Evolutionary conservation across 2,329 filamentous ascomycete species (phyloP).

Genomic region (Hypomyces rosellus): DNA sequence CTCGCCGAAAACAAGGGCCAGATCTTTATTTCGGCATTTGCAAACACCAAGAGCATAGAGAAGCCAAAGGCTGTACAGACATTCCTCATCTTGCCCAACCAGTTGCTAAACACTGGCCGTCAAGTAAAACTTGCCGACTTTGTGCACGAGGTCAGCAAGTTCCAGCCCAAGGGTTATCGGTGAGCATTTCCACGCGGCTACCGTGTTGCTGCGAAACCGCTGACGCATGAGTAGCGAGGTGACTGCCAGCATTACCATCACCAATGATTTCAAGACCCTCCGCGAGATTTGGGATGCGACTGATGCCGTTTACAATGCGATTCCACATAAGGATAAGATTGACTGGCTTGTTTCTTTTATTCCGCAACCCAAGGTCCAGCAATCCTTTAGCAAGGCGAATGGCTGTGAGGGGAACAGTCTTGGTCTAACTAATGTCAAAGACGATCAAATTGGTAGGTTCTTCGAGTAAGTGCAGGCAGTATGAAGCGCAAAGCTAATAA

Average conservation of each 20-base stretch:
- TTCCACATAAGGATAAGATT: constrained; percentile 10
- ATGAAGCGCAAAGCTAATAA: neutral
- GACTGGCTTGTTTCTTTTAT: constrained; percentile 14
- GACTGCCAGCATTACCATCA: constrained; percentile 12
- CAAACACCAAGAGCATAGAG: constrained; percentile 2
- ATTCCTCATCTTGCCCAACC: constrained; percentile 11
- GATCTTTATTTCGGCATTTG: constrained; percentile 4
- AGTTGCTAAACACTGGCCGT: constrained; percentile 3
- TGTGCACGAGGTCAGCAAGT: constrained; percentile 11
- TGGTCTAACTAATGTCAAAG: constrained; percentile 3
- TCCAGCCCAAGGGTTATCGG: constrained; percentile 12
- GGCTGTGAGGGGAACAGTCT: constrained; percentile 12
- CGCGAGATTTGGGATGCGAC: constrained; percentile 10
- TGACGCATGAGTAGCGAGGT: neutral
- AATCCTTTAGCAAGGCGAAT: neutral
- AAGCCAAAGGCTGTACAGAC: constrained; percentile 7
- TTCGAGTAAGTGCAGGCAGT: neutral
- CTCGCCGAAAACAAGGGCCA: neutral
- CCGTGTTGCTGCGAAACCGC: too few relatives aligned
- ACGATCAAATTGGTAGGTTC: constrained; percentile 13
- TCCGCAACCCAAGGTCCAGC: constrained; percentile 13
- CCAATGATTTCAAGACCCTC: constrained; percentile 11
- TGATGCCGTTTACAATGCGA: constrained; percentile 9
- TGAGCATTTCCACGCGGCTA: neutral
- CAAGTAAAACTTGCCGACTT: constrained; percentile 11